These are phyloP conservation scores for Colletotrichum chrysophilum DNA, from an alignment of 2,329 filamentous ascomycete genomes.

Conservation along the genomic window DNA sequence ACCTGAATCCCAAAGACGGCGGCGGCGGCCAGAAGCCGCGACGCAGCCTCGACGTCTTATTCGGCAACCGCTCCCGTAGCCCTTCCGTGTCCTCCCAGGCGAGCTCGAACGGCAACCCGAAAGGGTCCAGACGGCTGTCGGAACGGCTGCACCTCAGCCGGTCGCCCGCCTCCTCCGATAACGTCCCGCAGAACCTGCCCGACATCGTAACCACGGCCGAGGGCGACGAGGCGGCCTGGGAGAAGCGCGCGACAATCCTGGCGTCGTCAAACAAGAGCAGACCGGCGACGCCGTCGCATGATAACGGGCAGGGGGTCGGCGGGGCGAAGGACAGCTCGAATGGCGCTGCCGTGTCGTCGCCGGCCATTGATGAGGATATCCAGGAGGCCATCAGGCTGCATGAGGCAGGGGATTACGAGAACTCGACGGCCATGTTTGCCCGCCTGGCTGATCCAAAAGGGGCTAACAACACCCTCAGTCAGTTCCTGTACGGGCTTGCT, in stretches of 20 bases:
- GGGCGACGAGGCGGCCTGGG: constrained; percentile 77
- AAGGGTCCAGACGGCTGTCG: constrained; percentile 59
- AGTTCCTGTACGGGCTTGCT: constrained; percentile 94
- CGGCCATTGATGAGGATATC: constrained; percentile 72
- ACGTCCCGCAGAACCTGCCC: constrained; percentile 81
- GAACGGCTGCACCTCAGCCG: constrained; percentile 73
- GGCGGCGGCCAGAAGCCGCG: constrained; percentile 38
- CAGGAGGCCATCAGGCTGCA: constrained; percentile 96
- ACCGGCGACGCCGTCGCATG: constrained; percentile 41
- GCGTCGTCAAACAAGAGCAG: constrained; percentile 66
- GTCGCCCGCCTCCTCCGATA: constrained; percentile 66
- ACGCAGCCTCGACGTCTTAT: constrained; percentile 52
- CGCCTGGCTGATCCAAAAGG: constrained; percentile 82
- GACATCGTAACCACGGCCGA: constrained; percentile 63
- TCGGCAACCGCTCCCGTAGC: constrained; percentile 51
- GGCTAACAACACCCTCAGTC: constrained; percentile 89
- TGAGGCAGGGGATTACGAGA: constrained; percentile 79
- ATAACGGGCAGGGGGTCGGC: not conserved
- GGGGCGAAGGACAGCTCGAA: constrained; percentile 16
- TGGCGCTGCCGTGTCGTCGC: constrained; percentile 46
- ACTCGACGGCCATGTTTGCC: constrained; percentile 86
- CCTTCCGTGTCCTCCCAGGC: constrained; percentile 49
- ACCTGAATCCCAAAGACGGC: constrained; percentile 28
- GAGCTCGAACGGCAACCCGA: constrained; percentile 38
- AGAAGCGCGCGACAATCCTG: constrained; percentile 89